Percentiles rank a stretch among this genome's conserved stretches.
Evolutionary conservation across 2,329 filamentous ascomycete genomes (phyloP).

Genomic region (Fusarium sambucinum): DNA sequence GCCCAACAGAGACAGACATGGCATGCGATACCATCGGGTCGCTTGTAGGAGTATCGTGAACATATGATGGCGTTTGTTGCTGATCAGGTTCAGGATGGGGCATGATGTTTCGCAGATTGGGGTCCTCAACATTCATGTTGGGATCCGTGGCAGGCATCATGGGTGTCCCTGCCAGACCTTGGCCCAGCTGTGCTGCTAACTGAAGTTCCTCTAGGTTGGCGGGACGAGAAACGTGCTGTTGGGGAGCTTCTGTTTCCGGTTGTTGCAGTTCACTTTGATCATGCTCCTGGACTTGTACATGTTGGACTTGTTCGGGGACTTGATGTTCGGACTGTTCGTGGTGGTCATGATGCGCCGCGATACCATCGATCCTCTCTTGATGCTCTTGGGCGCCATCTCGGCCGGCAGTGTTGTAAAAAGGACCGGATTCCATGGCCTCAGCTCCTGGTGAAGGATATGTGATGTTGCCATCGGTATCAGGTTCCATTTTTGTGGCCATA

Average conservation of each 20-base stretch:
- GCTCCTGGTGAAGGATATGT: constrained; percentile 62
- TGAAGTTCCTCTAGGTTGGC: constrained; percentile 68
- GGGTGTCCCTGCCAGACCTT: constrained; percentile 62
- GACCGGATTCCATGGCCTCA: constrained; percentile 58
- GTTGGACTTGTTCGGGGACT: constrained; percentile 47
- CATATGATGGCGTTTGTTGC: constrained; percentile 53
- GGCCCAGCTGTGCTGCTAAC: constrained; percentile 68
- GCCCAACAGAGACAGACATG: constrained; percentile 54
- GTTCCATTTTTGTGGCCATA: constrained; percentile 54
- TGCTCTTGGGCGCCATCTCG: constrained; percentile 52
- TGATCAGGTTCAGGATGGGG: constrained; percentile 57
- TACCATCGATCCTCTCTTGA: constrained; percentile 46
- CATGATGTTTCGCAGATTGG: constrained; percentile 59
- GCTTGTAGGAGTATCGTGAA: constrained; percentile 54
- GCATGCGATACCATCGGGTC: constrained; percentile 55
- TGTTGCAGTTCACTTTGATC: constrained; percentile 48
- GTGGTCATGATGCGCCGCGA: constrained; percentile 42
- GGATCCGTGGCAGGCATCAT: constrained; percentile 63
- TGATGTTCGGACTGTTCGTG: constrained; percentile 48
- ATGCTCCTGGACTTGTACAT: constrained; percentile 48
- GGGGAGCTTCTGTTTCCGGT: constrained; percentile 54
- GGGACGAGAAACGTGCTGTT: constrained; percentile 58
- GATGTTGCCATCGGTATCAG: constrained; percentile 53
- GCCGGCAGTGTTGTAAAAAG: constrained; percentile 59
- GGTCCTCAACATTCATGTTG: constrained; percentile 59